A percentile compares a stretch with the other conserved stretches of the same genome.
phyloP scores from a whole-genome alignment of 2,329 filamentous ascomycete genomes.

The Penicillium brasilianum region DNA sequence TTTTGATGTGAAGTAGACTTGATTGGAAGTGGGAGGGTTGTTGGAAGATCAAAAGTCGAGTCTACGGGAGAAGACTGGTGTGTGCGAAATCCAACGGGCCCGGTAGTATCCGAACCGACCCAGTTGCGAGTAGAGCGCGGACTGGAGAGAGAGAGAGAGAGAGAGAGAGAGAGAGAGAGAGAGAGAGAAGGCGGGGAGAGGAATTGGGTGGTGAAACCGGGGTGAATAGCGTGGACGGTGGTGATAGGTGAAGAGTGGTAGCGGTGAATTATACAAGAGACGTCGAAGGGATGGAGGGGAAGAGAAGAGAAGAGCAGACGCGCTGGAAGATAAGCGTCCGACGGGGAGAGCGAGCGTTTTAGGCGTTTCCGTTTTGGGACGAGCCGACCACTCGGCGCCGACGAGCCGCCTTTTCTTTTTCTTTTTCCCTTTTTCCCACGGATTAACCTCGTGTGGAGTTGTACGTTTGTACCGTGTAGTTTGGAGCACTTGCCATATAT shows the following conservation, averaged over 20 bases:
- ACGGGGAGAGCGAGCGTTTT: conserved; percentile 8
- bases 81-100: conserved; percentile 36
- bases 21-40: conserved; percentile 14
- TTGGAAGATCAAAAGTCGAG: conserved; percentile 13
- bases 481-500: conserved; percentile 1
- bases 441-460: neutral
- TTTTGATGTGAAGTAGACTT: conserved; percentile 33
- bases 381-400: conserved; percentile 24
- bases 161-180: neutral
- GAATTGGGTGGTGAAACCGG: conserved; percentile 6
- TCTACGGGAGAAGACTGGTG: conserved; percentile 20
- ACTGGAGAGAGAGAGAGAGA: neutral
- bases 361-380: conserved; percentile 24
- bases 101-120: conserved; percentile 38
- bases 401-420: conserved; percentile 1
- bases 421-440: neutral
- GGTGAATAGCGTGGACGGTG: neutral
- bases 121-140: conserved; percentile 16
- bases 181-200: neutral
- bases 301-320: conserved; percentile 15
- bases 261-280: conserved; percentile 10
- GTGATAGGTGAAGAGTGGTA: neutral
- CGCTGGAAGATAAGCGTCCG: conserved; percentile 21
- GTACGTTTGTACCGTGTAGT: conserved; percentile 2
- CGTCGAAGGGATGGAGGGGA: conserved; percentile 18